Conservation (phyloP, 2,329 filamentous ascomycete genomes). For the Emergomyces pasteurianus region DNA sequence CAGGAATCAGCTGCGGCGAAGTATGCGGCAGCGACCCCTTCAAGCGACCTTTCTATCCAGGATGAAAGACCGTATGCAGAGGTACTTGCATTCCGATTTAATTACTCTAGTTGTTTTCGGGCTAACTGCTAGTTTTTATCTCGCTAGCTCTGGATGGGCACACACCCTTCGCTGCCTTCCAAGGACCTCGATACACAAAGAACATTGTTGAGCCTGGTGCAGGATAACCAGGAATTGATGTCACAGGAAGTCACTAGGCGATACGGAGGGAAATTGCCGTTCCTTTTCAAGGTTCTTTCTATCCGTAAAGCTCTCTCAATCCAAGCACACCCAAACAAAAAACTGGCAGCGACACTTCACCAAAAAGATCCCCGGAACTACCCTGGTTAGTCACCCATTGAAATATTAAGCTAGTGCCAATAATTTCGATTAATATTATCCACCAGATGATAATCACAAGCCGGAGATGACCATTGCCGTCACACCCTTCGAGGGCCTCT, state of each 20-base stretch:
- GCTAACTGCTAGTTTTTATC: conserved; percentile 10
- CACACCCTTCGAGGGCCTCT: conserved; percentile 90
- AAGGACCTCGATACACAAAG: conserved; percentile 76
- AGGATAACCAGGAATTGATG: conserved; percentile 75
- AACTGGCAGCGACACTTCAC: conserved; percentile 80
- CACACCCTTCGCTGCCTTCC: conserved; percentile 89
- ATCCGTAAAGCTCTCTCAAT: conserved; percentile 95
- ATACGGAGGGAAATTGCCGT: conserved; percentile 76
- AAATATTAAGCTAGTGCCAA: not conserved
- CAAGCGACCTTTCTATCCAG: conserved; percentile 62
- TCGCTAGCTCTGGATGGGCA: conserved; percentile 91
- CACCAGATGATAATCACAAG: conserved; percentile 88
- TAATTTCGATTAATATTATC: not conserved
- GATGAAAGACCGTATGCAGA: conserved; percentile 89
- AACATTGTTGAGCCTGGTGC: conserved; percentile 72
- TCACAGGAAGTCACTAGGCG: conserved; percentile 58
- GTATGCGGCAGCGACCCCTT: conserved; percentile 75
- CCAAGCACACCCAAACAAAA: conserved; percentile 94
- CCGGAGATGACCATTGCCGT: conserved; percentile 99
- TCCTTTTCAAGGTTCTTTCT: conserved; percentile 95
- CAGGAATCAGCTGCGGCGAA: conserved; percentile 75
- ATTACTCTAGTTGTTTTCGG: not conserved
- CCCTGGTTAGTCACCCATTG: conserved; percentile 40
- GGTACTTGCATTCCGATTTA: conserved; percentile 37
- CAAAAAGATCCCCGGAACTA: conserved; percentile 84